These are phyloP conservation scores for Litsea cubeba DNA, from an alignment of 164 flowering plant species.

Conservation along the genomic window DNA sequence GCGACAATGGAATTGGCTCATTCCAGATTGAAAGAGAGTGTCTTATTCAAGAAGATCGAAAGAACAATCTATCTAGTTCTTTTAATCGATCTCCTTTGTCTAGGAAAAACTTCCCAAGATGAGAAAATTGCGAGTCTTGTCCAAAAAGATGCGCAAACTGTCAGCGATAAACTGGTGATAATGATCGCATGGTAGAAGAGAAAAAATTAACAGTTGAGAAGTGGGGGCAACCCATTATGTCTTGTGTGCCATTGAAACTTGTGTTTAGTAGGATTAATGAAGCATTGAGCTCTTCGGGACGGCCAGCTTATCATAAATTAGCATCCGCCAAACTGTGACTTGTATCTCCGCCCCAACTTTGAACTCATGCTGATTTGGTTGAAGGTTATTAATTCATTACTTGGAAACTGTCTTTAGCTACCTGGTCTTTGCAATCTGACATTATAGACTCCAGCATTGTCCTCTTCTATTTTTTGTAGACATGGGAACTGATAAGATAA, in stretches of 20 bases:
- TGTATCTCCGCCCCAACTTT: background rate
- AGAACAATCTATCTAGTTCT: constrained; percentile 14
- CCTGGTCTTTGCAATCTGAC: no score
- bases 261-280: constrained; percentile 85
- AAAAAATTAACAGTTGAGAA: constrained; percentile 38
- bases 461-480: constrained; percentile 8
- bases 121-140: constrained; percentile 30
- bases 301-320: constrained; percentile 22
- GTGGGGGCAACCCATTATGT: constrained; percentile 38
- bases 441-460: no score
- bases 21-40: constrained; percentile 13
- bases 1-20: background rate
- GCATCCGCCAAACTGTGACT: constrained; percentile 8
- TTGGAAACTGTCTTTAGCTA: no score
- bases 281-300: constrained; percentile 46
- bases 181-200: constrained; percentile 24
- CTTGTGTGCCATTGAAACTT: constrained; percentile 74
- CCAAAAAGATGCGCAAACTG: constrained; percentile 65
- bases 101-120: constrained; percentile 29
- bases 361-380: no score
- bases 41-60: constrained; percentile 11
- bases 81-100: constrained; percentile 15
- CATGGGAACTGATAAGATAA: constrained; percentile 7
- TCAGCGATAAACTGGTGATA: constrained; percentile 51
- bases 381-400: no score